phyloP scores from a whole-genome alignment of 2,329 filamentous ascomycete genomes.

The Talaromyces funiculosus region DNA sequence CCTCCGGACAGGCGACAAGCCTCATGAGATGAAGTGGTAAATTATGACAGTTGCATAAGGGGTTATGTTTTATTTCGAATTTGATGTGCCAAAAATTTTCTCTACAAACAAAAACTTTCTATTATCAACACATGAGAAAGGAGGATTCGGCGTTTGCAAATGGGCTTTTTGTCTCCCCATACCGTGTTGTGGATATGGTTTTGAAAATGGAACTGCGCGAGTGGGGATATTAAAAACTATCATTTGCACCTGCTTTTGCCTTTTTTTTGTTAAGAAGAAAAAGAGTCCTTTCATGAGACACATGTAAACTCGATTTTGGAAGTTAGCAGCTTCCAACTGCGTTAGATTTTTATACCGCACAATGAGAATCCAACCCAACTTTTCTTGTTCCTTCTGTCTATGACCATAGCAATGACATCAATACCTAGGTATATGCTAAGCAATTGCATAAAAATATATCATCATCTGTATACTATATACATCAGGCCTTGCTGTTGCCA shows the following conservation, averaged over 20 bases:
- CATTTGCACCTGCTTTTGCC: slow-evolving; percentile 14
- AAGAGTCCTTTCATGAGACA: slow-evolving; percentile 25
- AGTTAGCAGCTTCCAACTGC: slow-evolving; percentile 26
- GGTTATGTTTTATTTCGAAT: slow-evolving; percentile 28
- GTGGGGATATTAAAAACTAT: slow-evolving; percentile 22
- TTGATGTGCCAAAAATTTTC: slow-evolving; percentile 27
- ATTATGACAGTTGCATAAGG: slow-evolving; percentile 39
- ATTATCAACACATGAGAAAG: slow-evolving; percentile 15
- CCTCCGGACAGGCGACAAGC: slow-evolving; percentile 98
- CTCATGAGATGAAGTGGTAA: slow-evolving; percentile 99
- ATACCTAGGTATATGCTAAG: not conserved
- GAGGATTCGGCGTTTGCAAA: slow-evolving; percentile 23
- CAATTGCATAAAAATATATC: not conserved
- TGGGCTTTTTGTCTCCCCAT: slow-evolving; percentile 14
- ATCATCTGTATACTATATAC: not conserved
- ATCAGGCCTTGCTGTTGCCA: slow-evolving; percentile 1
- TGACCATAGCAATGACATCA: not conserved
- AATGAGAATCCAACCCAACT: slow-evolving; percentile 13
- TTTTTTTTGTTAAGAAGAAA: slow-evolving; percentile 11
- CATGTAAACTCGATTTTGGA: slow-evolving; percentile 35
- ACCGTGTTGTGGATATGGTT: slow-evolving; percentile 13
- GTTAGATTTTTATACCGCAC: slow-evolving; percentile 19
- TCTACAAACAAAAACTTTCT: slow-evolving; percentile 13
- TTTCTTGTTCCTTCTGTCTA: slow-evolving; percentile 9
- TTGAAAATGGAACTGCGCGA: slow-evolving; percentile 18